These are phyloP conservation scores for Lepraria neglecta DNA, from an alignment of 495 filamentous ascomycete species.

Conservation along the genomic window DNA sequence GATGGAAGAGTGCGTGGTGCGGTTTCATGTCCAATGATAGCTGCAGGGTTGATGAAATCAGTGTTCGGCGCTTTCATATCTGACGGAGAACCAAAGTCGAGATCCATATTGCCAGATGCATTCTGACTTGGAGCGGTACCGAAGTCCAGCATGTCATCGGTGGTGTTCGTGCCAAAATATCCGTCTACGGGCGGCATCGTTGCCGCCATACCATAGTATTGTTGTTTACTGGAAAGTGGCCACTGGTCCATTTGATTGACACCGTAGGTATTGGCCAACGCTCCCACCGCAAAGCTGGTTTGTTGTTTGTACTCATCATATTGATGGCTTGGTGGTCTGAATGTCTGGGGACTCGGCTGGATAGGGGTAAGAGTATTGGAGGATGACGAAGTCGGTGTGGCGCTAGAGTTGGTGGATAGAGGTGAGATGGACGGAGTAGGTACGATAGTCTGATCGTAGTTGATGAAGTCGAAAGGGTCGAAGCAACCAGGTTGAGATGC, in stretches of 20 bases:
- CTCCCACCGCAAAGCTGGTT: conserved; percentile 77
- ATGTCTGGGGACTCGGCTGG: conserved; percentile 45
- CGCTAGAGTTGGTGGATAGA: conserved; percentile 30
- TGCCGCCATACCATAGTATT: conserved; percentile 32
- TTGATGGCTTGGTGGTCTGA: conserved; percentile 80
- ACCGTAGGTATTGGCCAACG: conserved; percentile 61
- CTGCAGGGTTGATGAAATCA: conserved; percentile 64
- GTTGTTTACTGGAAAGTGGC: conserved; percentile 46
- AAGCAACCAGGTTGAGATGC: conserved; percentile 26
- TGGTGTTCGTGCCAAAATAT: conserved; percentile 48
- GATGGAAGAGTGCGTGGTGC: conserved; percentile 39
- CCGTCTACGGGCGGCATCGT: conserved; percentile 37
- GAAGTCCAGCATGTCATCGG: conserved; percentile 49
- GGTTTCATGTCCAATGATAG: conserved; percentile 55
- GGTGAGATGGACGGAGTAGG: conserved; percentile 47
- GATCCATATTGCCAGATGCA: conserved; percentile 39
- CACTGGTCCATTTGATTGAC: conserved; percentile 54
- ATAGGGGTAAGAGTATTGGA: conserved; percentile 31
- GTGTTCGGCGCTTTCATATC: conserved; percentile 38
- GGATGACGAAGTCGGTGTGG: conserved; percentile 33
- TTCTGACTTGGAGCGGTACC: conserved; percentile 49
- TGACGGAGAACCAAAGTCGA: conserved; percentile 54
- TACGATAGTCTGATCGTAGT: conserved; percentile 41
- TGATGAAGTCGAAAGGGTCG: conserved; percentile 47
- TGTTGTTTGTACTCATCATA: conserved; percentile 91